Base-by-base conservation (phyloP, 164 flowering plant genomes). In the Annona squamosa region DNA sequence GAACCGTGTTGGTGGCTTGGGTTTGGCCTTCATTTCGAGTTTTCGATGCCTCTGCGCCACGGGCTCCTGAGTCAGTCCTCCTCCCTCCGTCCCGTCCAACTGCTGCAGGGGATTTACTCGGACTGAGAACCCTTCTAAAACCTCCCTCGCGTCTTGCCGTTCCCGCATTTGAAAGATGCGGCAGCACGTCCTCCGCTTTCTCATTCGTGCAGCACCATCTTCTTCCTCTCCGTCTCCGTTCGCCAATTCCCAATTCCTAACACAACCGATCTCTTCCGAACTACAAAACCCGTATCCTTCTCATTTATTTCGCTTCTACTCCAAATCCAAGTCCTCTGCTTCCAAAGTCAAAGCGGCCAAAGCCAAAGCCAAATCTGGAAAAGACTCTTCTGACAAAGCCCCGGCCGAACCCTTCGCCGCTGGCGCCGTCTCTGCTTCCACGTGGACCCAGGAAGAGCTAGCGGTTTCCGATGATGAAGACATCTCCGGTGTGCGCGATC, bases 401-500 rank as follows among this genome's bases (percentile, higher is more conserved):
- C 80, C 80, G 16, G 83, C 76, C 1, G 26, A 48, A 48, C 45
- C 82, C 52, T 63, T 67, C 18, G 46, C 77, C 10, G 46, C 67
- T 2, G 26, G 48, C 65, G 45, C 82, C 46, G 67, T 68, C 18
- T 52, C 77, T 9, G 69, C 67, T 44, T 42, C 68, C 68, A 46
- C 17, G n/a, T 7, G 45, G 3, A 44, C 42, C 10, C 45, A 66
- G 17, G 45, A 37, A 16, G 68, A 43, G 3, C 45, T 17, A 10
- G 77, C 72, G 1, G 80, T 69, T 37, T 68, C 46, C 19, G 80
- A 76, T 52, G 48, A 48, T 0, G 81, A 73, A 13, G 59, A 78
- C 12, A 79, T 81, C 16, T 69, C 76, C 4, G 61, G 65, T 65
- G 85, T 81, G 3, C 87, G 79, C 18, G 79, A 80, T 3, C 84